These are phyloP conservation scores for Mortierella hygrophila DNA, from an alignment of 192 early-diverging fungal genomes.

Conservation along the genomic window DNA sequence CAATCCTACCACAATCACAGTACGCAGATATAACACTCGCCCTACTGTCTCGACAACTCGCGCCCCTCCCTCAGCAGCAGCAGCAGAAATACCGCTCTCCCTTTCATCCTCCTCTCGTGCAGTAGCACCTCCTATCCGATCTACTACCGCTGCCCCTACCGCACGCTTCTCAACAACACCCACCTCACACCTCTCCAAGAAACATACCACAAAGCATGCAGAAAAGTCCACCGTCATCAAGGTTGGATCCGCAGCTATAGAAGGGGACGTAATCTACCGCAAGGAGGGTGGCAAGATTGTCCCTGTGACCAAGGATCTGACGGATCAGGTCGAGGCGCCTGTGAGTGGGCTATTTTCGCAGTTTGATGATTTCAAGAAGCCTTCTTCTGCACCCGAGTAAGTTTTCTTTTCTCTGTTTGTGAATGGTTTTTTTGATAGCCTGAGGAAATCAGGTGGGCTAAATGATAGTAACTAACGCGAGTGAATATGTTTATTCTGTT, in stretches of 20 bases:
- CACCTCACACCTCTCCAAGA: not conserved
- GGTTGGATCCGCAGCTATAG: not conserved
- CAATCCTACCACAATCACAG: not conserved
- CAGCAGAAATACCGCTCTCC: not conserved
- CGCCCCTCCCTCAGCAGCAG: not conserved
- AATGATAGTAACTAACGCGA: not conserved
- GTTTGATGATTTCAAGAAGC: constrained; percentile 27
- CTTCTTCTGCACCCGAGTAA: constrained; percentile 22
- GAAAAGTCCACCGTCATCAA: not conserved
- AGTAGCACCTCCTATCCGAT: not conserved
- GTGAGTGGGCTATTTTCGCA: constrained; percentile 41
- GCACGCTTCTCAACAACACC: constrained; percentile 2
- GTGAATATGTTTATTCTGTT: not conserved
- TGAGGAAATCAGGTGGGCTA: not conserved
- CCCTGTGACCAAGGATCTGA: constrained; percentile 14
- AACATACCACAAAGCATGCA: not conserved
- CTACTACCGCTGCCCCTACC: not conserved
- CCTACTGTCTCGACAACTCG: not conserved
- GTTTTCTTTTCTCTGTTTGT: not conserved
- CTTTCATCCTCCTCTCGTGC: not conserved
- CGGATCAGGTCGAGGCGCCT: constrained; percentile 9
- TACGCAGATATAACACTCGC: not conserved
- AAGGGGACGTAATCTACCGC: constrained; percentile 44
- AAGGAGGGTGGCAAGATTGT: constrained; percentile 46
- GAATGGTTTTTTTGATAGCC: not conserved